These are phyloP conservation scores for Tolypocladium tropicale DNA, from an alignment of 2,329 filamentous ascomycete species.

Conservation along the genomic window DNA sequence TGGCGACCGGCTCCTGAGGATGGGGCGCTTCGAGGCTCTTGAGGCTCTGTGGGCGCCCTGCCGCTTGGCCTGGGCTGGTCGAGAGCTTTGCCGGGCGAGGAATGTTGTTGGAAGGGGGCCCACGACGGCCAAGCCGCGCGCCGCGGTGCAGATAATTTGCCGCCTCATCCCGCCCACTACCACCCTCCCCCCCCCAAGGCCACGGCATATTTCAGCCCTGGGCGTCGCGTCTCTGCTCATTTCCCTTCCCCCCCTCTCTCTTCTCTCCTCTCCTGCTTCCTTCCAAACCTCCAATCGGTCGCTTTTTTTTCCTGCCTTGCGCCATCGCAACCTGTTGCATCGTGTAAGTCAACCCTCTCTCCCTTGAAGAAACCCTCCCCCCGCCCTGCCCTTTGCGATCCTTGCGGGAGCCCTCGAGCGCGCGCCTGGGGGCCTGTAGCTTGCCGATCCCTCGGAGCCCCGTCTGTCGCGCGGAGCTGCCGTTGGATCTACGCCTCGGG, in stretches of 20 bases:
- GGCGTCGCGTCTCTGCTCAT: not conserved
- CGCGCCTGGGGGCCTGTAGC: too few species aligned
- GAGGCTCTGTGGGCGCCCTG: too few species aligned
- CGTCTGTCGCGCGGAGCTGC: not conserved
- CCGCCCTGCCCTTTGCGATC: too few species aligned
- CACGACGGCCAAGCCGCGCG: not conserved
- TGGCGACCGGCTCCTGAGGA: not conserved
- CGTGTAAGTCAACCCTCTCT: not conserved
- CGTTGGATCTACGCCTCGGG: too few species aligned
- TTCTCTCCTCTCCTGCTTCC: not conserved
- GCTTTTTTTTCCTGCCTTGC: not conserved
- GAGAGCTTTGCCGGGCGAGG: not conserved
- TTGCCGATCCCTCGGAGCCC: too few species aligned
- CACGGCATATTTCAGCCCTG: slow-evolving; percentile 2
- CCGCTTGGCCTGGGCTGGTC: too few species aligned
- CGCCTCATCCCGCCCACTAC: slow-evolving; percentile 1
- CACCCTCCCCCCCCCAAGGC: too few species aligned
- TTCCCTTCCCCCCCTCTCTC: not conserved
- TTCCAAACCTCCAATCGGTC: not conserved
- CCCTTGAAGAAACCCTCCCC: not conserved
- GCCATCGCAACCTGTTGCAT: not conserved
- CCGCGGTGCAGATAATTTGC: slow-evolving; percentile 3
- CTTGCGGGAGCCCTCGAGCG: too few species aligned
- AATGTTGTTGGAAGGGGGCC: not conserved
- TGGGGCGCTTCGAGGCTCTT: too few species aligned